Percentiles rank a stretch among this genome's conserved stretches.
Conservation (phyloP, 768 basidiomycete species). For the Phlebiopsis gigantea region DNA sequence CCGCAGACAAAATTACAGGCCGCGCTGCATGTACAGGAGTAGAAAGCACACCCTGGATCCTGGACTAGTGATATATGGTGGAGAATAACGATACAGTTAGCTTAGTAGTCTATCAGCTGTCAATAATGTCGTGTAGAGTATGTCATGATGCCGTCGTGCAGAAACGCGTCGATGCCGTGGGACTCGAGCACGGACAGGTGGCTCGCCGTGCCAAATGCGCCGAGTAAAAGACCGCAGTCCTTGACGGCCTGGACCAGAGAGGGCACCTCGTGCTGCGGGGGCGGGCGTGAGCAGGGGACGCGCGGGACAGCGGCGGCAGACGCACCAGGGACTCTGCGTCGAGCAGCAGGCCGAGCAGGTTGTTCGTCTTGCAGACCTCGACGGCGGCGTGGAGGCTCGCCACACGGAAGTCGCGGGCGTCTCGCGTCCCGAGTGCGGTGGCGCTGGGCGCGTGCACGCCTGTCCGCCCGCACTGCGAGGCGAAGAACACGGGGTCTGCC, state of each 20-base stretch:
- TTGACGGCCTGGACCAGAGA: constrained; percentile 85
- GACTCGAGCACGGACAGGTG: constrained; percentile 30
- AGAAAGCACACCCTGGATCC: neutral
- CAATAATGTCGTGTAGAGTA: constrained; percentile 43
- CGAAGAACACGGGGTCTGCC: constrained; percentile 92
- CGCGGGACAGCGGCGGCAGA: neutral
- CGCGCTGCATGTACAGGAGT: neutral
- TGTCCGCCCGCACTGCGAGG: constrained; percentile 76
- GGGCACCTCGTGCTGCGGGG: constrained; percentile 74
- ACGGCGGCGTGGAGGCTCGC: constrained; percentile 85
- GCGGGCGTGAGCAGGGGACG: neutral
- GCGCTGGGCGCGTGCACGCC: constrained; percentile 33
- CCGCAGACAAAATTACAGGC: neutral
- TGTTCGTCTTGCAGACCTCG: constrained; percentile 89
- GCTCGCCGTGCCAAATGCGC: constrained; percentile 65
- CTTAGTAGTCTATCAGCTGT: constrained; percentile 9
- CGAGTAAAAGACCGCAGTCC: constrained; percentile 83
- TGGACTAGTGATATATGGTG: constrained; percentile 4
- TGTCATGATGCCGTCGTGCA: constrained; percentile 58
- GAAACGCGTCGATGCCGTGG: constrained; percentile 63
- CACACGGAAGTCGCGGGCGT: constrained; percentile 44
- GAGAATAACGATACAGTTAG: constrained; percentile 8
- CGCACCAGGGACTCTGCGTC: constrained; percentile 83
- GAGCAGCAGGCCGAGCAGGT: constrained; percentile 86
- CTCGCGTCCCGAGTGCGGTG: constrained; percentile 32